Evolutionary conservation across 2,329 filamentous ascomycete species (phyloP).

Genomic region (Verticillium longisporum): DNA sequence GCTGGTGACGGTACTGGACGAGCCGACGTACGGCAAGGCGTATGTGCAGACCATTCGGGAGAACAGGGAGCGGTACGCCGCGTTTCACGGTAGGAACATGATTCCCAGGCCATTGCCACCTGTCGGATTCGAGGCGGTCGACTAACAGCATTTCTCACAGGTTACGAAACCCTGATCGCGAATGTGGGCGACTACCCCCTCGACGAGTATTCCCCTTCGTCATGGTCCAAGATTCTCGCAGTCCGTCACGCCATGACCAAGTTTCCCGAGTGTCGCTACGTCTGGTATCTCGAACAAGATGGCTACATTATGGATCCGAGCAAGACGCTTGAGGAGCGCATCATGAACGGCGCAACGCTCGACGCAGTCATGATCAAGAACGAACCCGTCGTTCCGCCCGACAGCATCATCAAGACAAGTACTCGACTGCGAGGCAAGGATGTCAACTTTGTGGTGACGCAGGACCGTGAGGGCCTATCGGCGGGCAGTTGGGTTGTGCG

Average conservation of each 20-base stretch:
- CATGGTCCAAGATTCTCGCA: conserved; percentile 76
- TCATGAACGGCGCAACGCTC: conserved; percentile 62
- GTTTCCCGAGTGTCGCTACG: conserved; percentile 67
- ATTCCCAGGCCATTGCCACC: background rate
- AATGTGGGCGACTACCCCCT: conserved; percentile 71
- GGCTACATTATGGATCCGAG: conserved; percentile 82
- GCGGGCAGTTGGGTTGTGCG: conserved; percentile 72
- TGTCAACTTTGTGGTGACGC: conserved; percentile 75
- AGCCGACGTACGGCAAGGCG: conserved; percentile 51
- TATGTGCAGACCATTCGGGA: conserved; percentile 70
- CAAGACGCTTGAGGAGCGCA: conserved; percentile 60
- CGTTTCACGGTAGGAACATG: conserved; percentile 65
- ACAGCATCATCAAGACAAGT: conserved; percentile 96
- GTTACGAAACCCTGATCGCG: conserved; percentile 81
- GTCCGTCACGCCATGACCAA: conserved; percentile 82
- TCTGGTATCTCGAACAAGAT: conserved; percentile 84
- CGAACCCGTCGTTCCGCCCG: conserved; percentile 81
- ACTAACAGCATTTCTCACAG: conserved; percentile 34
- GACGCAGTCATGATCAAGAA: conserved; percentile 79
- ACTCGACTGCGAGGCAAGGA: conserved; percentile 68
- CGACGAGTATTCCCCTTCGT: conserved; percentile 26
- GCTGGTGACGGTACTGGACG: conserved; percentile 79
- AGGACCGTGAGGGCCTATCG: conserved; percentile 75
- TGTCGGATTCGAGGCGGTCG: background rate
- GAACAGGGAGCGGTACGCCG: conserved; percentile 80